These are phyloP conservation scores for Vanrija pseudolonga DNA, from an alignment of 1,284 basidiomycete genomes.

Conservation along the genomic window DNA sequence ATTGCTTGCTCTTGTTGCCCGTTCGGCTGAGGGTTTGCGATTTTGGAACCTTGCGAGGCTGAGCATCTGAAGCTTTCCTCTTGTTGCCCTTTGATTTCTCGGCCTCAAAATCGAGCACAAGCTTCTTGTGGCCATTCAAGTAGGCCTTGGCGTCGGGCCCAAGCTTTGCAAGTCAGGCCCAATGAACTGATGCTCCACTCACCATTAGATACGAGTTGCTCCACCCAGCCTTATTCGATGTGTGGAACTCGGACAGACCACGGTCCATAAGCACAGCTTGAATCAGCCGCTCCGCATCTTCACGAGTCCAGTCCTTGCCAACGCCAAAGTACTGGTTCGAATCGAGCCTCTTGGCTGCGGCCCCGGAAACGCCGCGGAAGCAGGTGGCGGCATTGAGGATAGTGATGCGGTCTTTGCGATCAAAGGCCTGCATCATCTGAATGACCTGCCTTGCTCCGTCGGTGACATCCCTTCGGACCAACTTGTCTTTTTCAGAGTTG, in stretches of 20 bases:
- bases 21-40: slow-evolving; percentile 25
- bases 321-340: slow-evolving; percentile 34
- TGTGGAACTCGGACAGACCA: slow-evolving; percentile 34
- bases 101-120: slow-evolving; percentile 34
- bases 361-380: slow-evolving; percentile 38
- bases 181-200: slow-evolving; percentile 10
- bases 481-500: slow-evolving; percentile 26
- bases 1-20: slow-evolving; percentile 24
- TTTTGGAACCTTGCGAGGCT: slow-evolving; percentile 21
- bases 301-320: slow-evolving; percentile 37
- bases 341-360: slow-evolving; percentile 29
- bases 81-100: slow-evolving; percentile 9
- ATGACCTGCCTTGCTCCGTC: slow-evolving; percentile 33
- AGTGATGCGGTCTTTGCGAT: slow-evolving; percentile 31
- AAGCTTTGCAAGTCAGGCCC: slow-evolving; percentile 20
- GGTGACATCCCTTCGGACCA: slow-evolving; percentile 39
- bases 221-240: slow-evolving; percentile 40
- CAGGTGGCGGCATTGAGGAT: slow-evolving; percentile 40
- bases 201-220: slow-evolving; percentile 45
- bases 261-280: slow-evolving; percentile 43
- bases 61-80: not conserved
- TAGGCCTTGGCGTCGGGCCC: slow-evolving; percentile 23
- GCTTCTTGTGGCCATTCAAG: slow-evolving; percentile 25
- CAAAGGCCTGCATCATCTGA: slow-evolving; percentile 33
- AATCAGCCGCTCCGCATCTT: slow-evolving; percentile 44